Base-by-base conservation (phyloP, 257 asterid genomes). In the Datura wrightii region DNA sequence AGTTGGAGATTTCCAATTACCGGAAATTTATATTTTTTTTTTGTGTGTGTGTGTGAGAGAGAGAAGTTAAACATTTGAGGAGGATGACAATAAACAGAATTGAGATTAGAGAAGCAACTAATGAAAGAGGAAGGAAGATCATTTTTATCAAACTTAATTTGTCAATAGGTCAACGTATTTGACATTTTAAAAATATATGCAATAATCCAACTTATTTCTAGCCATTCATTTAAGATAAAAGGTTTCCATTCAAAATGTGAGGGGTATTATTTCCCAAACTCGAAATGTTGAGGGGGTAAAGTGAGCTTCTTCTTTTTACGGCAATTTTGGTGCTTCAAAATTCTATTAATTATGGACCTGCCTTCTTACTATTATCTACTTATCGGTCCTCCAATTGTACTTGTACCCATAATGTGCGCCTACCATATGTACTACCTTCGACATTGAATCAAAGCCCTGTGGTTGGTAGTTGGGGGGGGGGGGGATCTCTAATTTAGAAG, bases 1-100 rank as follows among this genome's bases (percentile, higher is more conserved):
- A 88, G 86, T 60, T 87, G 89, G 53, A 90, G 84, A 34, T 90
- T 86, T 6, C 95, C 95, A 34, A 89, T 76, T 1, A 92, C 14
- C 5, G 93, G 94, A 41, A 92, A 88, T 85, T 84, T 24, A 24
- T 24, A 24, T 24, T 0, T 24, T 24, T 24, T 24, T 24, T 24
- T 24, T 24, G n/a, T 24, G 31, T 24, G 31, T 24, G 31, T 24
- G 31, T 24, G 31, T 24, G 31, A 24, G 31, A 24, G 31, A 24
- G 31, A 24, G 31, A 24, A 24, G 31, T 24, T 24, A 24, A 37
- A 86, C 89, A 83, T 69, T 86, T 62, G 44, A 46, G 8, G 16
- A 90, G 66, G 65, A 86, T 54, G 24, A 82, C 6, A 31, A 83
- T 18, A 79, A 85, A 31, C 2, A 83, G 16, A 18, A 58, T 1